Evolutionary conservation across 2,329 filamentous ascomycete genomes (phyloP).

Genomic region (Fusarium redolens): DNA sequence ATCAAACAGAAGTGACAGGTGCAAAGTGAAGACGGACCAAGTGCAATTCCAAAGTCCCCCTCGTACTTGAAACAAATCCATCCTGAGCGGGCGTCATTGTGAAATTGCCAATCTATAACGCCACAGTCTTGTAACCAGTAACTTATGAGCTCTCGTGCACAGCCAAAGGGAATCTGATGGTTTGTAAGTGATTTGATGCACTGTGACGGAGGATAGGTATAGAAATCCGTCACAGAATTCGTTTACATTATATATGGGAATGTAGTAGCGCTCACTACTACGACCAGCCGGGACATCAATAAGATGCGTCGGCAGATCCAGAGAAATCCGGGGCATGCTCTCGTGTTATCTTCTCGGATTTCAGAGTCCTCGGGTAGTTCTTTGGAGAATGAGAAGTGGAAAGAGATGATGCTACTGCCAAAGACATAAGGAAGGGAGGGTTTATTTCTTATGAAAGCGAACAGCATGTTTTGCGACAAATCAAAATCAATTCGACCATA

Average conservation of each 20-base stretch:
- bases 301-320: neutral
- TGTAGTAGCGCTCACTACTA: neutral
- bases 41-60: neutral
- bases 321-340: neutral
- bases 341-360: neutral
- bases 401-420: neutral
- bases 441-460: neutral
- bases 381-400: neutral
- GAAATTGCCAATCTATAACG: neutral
- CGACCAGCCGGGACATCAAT: neutral
- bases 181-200: no score
- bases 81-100: neutral
- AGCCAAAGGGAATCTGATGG: no score
- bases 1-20: no score
- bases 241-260: neutral
- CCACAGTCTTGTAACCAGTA: neutral
- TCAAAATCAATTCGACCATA: rapidly evolving
- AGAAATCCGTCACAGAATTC: no score
- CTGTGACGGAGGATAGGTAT: no score
- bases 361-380: neutral
- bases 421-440: neutral
- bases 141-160: neutral
- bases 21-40: neutral
- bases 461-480: neutral
- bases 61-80: neutral